Evolutionary conservation across 75 land plant genomes (phyloP).

Genomic region (Cryptomeria japonica): DNA sequence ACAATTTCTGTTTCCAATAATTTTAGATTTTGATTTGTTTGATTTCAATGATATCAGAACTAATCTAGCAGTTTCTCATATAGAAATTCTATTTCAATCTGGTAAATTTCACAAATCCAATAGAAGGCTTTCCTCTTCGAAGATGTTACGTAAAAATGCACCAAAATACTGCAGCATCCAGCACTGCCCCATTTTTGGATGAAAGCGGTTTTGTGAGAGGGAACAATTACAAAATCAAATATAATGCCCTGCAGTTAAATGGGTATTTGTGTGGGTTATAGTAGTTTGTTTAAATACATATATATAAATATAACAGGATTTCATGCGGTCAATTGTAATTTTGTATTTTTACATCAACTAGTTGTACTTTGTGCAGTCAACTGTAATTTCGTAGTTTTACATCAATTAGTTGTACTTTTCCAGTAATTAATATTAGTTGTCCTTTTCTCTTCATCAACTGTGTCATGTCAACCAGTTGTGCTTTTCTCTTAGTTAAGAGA

Average conservation of each 20-base stretch:
- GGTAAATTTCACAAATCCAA: neutral
- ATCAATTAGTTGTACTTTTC: neutral
- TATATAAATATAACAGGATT: too few relatives aligned
- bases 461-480: neutral
- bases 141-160: neutral
- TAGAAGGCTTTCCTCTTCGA: neutral
- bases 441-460: neutral
- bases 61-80: neutral
- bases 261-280: neutral
- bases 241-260: too few relatives aligned
- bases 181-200: neutral
- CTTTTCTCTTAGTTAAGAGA: neutral
- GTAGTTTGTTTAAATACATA: neutral
- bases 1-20: too few relatives aligned
- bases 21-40: neutral
- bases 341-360: too few relatives aligned
- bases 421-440: neutral
- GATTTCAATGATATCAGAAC: neutral
- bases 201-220: neutral
- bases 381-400: neutral
- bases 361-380: too few relatives aligned
- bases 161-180: neutral
- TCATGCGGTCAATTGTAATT: too few relatives aligned
- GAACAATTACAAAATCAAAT: neutral
- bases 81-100: neutral